Evolutionary conservation across 176 grass and related monocot species (phyloP).

Genomic region (Zea mays): DNA sequence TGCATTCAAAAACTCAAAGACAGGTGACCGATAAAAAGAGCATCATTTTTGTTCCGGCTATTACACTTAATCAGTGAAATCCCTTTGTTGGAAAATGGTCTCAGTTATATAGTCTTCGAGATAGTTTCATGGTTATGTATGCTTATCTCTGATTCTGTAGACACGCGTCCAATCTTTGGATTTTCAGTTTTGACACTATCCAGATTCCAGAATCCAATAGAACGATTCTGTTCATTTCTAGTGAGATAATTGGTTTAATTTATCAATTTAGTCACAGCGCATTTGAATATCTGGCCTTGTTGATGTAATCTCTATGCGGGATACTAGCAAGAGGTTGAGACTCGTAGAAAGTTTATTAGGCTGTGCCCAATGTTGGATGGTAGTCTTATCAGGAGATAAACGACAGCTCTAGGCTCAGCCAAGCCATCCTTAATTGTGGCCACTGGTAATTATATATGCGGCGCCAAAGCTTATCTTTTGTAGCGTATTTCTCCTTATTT

Average conservation of each 20-base stretch:
- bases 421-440: no score
- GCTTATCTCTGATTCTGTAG: not conserved
- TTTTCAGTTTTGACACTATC: conserved; percentile 8
- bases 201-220: not conserved
- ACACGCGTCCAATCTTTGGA: not conserved
- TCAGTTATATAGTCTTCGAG: not conserved
- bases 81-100: not conserved
- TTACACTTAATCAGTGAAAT: not conserved
- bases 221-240: not conserved
- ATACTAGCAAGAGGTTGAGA: not conserved
- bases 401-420: no score
- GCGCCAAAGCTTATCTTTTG: no score
- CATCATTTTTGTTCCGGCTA: not conserved
- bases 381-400: no score
- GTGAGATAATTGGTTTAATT: not conserved
- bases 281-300: not conserved
- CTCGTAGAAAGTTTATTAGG: not conserved
- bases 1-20: conserved; percentile 37
- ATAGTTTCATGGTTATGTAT: conserved; percentile 4
- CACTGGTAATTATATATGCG: no score
- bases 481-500: no score
- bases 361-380: no score
- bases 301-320: no score
- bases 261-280: not conserved
- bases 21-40: conserved; percentile 3